phyloP scores from a whole-genome alignment of 257 asterid genomes.

The Solanum corneliomulleri region DNA sequence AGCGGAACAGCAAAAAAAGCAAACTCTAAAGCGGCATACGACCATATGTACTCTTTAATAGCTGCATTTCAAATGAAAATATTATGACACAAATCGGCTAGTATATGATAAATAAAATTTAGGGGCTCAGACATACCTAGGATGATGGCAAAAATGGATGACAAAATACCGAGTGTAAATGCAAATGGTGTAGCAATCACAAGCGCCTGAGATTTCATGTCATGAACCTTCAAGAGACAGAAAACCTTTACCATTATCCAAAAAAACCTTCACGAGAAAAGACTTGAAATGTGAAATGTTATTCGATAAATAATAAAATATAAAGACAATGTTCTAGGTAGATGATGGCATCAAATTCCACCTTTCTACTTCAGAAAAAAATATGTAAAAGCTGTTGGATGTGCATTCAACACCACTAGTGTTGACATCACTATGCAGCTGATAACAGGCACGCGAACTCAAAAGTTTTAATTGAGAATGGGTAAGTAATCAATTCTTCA shows the following conservation, averaged over 20 bases:
- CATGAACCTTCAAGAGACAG: conserved; percentile 31
- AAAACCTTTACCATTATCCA: background rate
- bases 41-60: conserved; percentile 63
- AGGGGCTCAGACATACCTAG: conserved; percentile 28
- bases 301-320: background rate
- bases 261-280: background rate
- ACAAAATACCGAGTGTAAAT: conserved; percentile 59
- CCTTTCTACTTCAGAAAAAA: background rate
- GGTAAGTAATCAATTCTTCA: background rate
- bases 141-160: conserved; percentile 60
- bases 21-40: conserved; percentile 78
- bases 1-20: conserved; percentile 53
- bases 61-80: conserved; percentile 44
- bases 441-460: background rate
- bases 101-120: background rate
- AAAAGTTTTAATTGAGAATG: background rate
- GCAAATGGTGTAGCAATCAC: conserved; percentile 72
- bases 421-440: background rate
- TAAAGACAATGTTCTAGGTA: background rate
- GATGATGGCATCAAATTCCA: background rate
- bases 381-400: background rate
- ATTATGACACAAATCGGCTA: background rate
- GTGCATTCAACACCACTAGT: background rate
- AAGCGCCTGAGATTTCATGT: conserved; percentile 56
- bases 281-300: background rate